Conservation (phyloP, 2,329 filamentous ascomycete species). For the Cladosporium sp. region DNA sequence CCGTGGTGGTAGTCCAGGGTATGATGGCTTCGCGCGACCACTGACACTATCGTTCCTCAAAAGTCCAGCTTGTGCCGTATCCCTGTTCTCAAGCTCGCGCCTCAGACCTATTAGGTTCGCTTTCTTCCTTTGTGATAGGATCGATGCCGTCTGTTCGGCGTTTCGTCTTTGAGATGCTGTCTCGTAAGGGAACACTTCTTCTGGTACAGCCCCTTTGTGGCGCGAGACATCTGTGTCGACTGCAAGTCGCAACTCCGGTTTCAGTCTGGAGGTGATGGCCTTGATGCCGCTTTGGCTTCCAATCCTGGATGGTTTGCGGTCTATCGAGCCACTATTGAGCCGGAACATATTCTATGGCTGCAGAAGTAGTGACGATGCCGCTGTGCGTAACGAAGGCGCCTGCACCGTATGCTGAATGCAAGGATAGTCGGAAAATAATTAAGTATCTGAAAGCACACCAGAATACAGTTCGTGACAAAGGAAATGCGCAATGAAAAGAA, state of each 20-base stretch:
- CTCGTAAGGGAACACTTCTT: slow-evolving; percentile 45
- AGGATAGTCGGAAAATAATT: not conserved
- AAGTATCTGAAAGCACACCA: not conserved
- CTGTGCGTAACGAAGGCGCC: slow-evolving; percentile 5
- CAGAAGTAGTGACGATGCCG: not conserved
- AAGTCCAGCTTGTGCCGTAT: not conserved
- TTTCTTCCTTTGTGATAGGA: slow-evolving; percentile 9
- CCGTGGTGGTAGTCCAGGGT: slow-evolving; percentile 8
- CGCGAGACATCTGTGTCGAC: slow-evolving; percentile 68
- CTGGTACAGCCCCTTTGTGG: slow-evolving; percentile 46
- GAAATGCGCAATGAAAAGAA: slow-evolving; percentile 10
- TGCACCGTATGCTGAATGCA: slow-evolving; percentile 5
- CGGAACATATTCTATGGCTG: not conserved
- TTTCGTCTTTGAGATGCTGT: slow-evolving; percentile 30
- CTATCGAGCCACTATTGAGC: slow-evolving; percentile 3
- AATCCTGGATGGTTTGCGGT: slow-evolving; percentile 9
- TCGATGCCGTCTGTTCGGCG: slow-evolving; percentile 19
- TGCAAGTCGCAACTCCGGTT: slow-evolving; percentile 22
- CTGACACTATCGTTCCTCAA: not conserved
- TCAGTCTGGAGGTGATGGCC: slow-evolving; percentile 14
- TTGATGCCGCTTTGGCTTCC: slow-evolving; percentile 6
- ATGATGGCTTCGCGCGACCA: not conserved
- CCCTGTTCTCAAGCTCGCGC: slow-evolving; percentile 31
- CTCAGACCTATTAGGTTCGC: slow-evolving; percentile 29
- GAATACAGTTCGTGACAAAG: slow-evolving; percentile 2